Evolutionary conservation across 2,329 filamentous ascomycete species (phyloP).

Genomic region (Phaeomoniella chlamydospora): DNA sequence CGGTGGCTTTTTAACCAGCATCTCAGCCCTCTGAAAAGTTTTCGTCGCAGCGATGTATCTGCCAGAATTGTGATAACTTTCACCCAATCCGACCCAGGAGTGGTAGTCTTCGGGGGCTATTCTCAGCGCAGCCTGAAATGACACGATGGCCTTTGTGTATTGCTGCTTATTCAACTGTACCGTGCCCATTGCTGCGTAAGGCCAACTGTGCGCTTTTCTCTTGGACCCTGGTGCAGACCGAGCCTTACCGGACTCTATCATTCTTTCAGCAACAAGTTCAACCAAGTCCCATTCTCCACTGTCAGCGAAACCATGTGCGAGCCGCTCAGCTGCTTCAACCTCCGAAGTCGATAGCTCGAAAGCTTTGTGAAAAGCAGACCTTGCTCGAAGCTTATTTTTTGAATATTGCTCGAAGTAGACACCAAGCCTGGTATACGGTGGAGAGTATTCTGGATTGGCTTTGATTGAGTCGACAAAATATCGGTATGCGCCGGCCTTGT

Average conservation of each 20-base stretch:
- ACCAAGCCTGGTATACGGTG: constrained; percentile 81
- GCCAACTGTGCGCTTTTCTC: constrained; percentile 88
- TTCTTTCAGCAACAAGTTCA: constrained; percentile 76
- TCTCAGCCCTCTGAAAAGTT: constrained; percentile 74
- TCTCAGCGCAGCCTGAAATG: constrained; percentile 77
- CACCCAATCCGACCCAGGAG: constrained; percentile 91
- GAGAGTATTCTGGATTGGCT: constrained; percentile 74
- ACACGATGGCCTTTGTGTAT: constrained; percentile 75
- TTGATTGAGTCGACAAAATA: constrained; percentile 75
- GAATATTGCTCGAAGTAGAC: constrained; percentile 85
- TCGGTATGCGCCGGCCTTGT: constrained; percentile 67
- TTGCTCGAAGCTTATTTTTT: constrained; percentile 70
- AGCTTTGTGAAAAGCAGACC: constrained; percentile 92
- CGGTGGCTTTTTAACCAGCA: constrained; percentile 49
- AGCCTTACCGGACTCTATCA: constrained; percentile 89
- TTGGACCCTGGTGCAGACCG: constrained; percentile 84
- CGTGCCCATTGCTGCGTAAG: constrained; percentile 81
- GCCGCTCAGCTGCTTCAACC: constrained; percentile 69
- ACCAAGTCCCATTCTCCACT: constrained; percentile 93
- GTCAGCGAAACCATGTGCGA: constrained; percentile 76
- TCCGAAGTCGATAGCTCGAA: constrained; percentile 84
- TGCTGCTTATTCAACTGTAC: constrained; percentile 92
- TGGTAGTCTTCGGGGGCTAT: constrained; percentile 80
- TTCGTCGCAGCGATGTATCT: constrained; percentile 88
- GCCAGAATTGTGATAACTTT: constrained; percentile 90